Percentiles rank a stretch among this genome's conserved stretches.
Conservation (phyloP, 2,329 filamentous ascomycete species). For the Sarocladium strictum region DNA sequence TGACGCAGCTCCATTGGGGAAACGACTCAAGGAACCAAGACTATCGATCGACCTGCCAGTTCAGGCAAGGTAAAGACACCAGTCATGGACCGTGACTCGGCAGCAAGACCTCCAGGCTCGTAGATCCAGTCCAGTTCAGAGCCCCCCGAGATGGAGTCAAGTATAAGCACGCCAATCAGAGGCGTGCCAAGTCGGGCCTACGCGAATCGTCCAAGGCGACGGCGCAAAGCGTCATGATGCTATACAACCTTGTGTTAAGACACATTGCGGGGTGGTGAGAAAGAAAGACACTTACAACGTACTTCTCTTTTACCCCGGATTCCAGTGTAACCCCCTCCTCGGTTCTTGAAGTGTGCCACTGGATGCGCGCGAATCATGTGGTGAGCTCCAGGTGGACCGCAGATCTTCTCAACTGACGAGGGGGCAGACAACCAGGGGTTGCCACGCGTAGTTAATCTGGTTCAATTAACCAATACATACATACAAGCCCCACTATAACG, state of each 20-base stretch:
- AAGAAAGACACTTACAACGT: too few species aligned
- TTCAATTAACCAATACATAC: too few species aligned
- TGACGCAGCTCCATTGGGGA: background rate
- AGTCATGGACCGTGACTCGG: background rate
- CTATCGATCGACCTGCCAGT: background rate
- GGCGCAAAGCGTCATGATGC: background rate
- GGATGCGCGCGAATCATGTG: background rate
- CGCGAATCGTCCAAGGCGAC: background rate
- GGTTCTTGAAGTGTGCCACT: background rate
- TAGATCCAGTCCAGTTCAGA: background rate
- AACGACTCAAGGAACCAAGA: background rate
- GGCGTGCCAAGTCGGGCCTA: background rate
- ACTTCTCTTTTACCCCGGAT: background rate
- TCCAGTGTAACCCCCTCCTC: background rate
- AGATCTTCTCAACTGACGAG: too few species aligned
- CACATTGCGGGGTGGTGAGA: background rate
- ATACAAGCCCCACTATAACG: too few species aligned
- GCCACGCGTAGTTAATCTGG: too few species aligned
- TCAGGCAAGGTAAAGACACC: background rate
- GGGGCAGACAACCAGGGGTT: too few species aligned
- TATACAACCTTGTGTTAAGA: background rate
- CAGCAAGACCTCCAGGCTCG: background rate
- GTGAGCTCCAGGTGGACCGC: background rate
- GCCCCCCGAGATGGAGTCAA: background rate
- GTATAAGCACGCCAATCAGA: conserved; percentile 3